Conservation (phyloP, 371 early-diverging fungal genomes). For the Choanephora cucurbitarum region DNA sequence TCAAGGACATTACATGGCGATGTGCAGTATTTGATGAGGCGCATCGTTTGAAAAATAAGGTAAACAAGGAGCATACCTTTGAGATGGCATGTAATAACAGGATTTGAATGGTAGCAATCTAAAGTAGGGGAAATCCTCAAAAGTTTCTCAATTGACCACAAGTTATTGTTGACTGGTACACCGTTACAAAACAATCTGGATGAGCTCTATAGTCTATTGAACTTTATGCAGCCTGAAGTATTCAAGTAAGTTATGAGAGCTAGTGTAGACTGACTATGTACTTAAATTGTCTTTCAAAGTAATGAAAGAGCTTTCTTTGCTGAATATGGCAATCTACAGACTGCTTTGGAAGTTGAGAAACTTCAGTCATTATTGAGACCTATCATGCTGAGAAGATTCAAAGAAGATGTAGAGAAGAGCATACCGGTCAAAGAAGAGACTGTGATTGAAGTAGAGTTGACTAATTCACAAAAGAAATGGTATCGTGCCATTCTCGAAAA, state of each 20-base stretch:
- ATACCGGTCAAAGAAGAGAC: slow-evolving; percentile 91
- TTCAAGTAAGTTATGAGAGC: slow-evolving; percentile 26
- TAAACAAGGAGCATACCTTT: slow-evolving; percentile 2
- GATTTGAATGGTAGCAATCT: slow-evolving; percentile 27
- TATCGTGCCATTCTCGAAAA: slow-evolving; percentile 92
- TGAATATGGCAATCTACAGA: slow-evolving; percentile 75
- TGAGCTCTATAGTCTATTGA: slow-evolving; percentile 90
- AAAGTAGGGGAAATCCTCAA: slow-evolving; percentile 50
- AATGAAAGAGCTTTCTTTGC: slow-evolving; percentile 74
- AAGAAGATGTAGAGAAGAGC: slow-evolving; percentile 86
- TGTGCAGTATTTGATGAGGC: slow-evolving; percentile 95
- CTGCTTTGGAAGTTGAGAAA: slow-evolving; percentile 77
- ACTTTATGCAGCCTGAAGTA: slow-evolving; percentile 87
- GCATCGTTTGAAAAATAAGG: slow-evolving; percentile 91
- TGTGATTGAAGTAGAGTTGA: slow-evolving; percentile 86
- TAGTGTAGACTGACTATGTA: slow-evolving; percentile 20
- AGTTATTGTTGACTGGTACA: slow-evolving; percentile 57
- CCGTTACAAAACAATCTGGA: slow-evolving; percentile 94
- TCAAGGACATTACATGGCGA: slow-evolving; percentile 82
- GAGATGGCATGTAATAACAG: neutral
- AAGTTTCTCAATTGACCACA: slow-evolving; percentile 49
- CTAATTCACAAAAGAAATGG: slow-evolving; percentile 83
- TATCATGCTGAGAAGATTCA: slow-evolving; percentile 75
- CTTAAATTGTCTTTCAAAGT: slow-evolving; percentile 11
- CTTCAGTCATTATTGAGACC: slow-evolving; percentile 72